phyloP scores from a whole-genome alignment of 768 basidiomycete species.

The Serendipita sp. region DNA sequence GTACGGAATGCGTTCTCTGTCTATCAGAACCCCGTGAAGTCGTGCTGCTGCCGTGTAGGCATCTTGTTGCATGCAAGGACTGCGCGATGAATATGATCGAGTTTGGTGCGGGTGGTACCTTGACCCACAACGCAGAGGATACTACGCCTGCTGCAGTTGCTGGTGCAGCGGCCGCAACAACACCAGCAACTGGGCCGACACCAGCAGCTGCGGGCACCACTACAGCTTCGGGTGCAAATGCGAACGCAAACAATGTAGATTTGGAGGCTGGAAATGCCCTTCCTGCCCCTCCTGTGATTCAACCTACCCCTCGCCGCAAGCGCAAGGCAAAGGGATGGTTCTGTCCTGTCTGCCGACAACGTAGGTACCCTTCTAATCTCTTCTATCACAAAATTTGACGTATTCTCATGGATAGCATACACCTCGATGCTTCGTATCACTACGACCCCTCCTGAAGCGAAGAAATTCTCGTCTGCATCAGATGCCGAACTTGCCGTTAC shows the following conservation, averaged over 20 bases:
- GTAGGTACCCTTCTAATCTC: constrained; percentile 31
- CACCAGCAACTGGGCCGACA: constrained; percentile 9
- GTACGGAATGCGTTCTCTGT: constrained; percentile 73
- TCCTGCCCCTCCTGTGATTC: constrained; percentile 10
- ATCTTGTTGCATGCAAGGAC: constrained; percentile 88
- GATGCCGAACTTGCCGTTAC: not conserved
- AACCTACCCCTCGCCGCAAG: constrained; percentile 43
- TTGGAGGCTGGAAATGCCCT: constrained; percentile 13
- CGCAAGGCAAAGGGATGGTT: constrained; percentile 94
- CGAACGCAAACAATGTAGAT: constrained; percentile 9
- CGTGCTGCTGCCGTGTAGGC: constrained; percentile 81
- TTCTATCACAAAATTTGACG: not conserved
- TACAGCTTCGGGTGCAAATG: constrained; percentile 3
- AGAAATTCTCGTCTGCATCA: constrained; percentile 2
- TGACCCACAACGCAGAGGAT: constrained; percentile 39
- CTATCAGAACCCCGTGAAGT: constrained; percentile 80
- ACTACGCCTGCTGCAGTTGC: constrained; percentile 13
- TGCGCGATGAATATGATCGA: constrained; percentile 96
- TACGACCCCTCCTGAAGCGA: constrained; percentile 33
- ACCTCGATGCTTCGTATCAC: constrained; percentile 76
- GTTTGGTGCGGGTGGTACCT: constrained; percentile 82
- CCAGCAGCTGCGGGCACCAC: constrained; percentile 12
- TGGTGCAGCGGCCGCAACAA: constrained; percentile 17
- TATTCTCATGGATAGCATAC: constrained; percentile 39
- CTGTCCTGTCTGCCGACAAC: constrained; percentile 91